Evolutionary conservation across 1,284 basidiomycete genomes (phyloP).

Genomic region (Leccinum fallax): DNA sequence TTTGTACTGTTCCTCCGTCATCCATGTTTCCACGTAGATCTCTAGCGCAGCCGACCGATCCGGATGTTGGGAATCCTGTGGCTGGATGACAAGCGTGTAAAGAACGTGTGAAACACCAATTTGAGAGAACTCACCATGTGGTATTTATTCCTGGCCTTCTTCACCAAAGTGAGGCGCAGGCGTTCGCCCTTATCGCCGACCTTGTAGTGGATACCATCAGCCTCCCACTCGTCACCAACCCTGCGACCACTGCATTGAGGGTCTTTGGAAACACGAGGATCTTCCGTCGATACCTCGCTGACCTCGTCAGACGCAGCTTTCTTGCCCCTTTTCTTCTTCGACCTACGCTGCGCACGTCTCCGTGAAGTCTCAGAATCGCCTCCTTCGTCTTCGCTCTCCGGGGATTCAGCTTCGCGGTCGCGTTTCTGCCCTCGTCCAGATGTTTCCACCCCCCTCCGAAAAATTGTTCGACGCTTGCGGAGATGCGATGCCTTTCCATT

Average conservation of each 20-base stretch:
- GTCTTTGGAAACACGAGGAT: conserved; percentile 47
- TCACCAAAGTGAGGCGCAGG: conserved; percentile 66
- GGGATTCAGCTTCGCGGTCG: conserved; percentile 55
- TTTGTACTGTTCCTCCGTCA: conserved; percentile 71
- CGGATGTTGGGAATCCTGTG: conserved; percentile 73
- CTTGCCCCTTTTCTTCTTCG: conserved; percentile 41
- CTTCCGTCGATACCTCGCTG: conserved; percentile 48
- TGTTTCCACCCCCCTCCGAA: conserved; percentile 50
- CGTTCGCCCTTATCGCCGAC: conserved; percentile 71
- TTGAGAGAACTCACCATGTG: conserved; percentile 57
- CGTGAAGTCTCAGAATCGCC: conserved; percentile 24
- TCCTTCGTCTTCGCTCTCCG: conserved; percentile 43
- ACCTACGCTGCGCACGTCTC: conserved; percentile 26
- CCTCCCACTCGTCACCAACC: conserved; percentile 76
- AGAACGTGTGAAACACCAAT: neutral
- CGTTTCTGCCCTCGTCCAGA: conserved; percentile 62
- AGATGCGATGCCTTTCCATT: conserved; percentile 41
- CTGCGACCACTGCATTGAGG: conserved; percentile 54
- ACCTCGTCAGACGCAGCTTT: conserved; percentile 18
- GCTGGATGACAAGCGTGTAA: conserved; percentile 45
- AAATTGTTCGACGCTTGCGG: conserved; percentile 49
- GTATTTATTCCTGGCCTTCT: conserved; percentile 66
- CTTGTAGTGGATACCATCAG: conserved; percentile 66
- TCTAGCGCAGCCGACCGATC: conserved; percentile 66
- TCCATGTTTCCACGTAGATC: conserved; percentile 74